Evolutionary conservation across 768 basidiomycete species (phyloP).

Genomic region (Hygrophorus russula): DNA sequence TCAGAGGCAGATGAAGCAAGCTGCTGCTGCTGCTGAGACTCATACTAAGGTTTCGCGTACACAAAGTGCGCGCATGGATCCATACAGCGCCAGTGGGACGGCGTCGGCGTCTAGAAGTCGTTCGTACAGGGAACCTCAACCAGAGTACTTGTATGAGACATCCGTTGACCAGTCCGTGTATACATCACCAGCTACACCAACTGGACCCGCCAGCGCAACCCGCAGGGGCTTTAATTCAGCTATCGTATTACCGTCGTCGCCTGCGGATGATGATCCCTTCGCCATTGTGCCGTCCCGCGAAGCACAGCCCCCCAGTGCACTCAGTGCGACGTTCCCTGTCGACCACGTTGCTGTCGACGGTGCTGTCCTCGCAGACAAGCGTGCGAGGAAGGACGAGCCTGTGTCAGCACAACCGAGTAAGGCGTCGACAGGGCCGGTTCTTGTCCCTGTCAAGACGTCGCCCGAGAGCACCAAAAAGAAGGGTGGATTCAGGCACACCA

Average conservation of each 20-base stretch:
- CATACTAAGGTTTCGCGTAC: conserved; percentile 25
- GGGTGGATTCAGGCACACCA: conserved; percentile 67
- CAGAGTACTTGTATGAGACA: conserved; percentile 69
- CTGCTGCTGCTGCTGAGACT: conserved; percentile 21
- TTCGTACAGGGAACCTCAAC: conserved; percentile 24
- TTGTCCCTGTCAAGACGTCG: conserved; percentile 1
- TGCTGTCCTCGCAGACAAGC: conserved; percentile 3
- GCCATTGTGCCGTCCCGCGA: conserved; percentile 26
- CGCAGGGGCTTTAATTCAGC: conserved; percentile 15
- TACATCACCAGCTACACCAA: conserved; percentile 8
- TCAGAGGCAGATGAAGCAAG: conserved; percentile 66
- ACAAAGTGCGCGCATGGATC: conserved; percentile 47
- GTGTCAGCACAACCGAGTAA: neutral
- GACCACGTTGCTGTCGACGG: conserved; percentile 6
- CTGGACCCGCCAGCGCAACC: conserved; percentile 18
- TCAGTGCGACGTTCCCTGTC: conserved; percentile 16
- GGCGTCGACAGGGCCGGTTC: neutral
- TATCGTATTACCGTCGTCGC: conserved; percentile 1
- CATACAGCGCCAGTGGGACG: conserved; percentile 20
- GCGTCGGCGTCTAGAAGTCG: conserved; percentile 15
- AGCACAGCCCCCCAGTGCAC: no score
- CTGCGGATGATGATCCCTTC: conserved; percentile 60
- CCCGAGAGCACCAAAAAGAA: conserved; percentile 1
- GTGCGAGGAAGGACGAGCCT: conserved; percentile 8
- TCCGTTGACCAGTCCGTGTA: conserved; percentile 46